phyloP scores from a whole-genome alignment of 1,139 yeast genomes.

The Pneumocystis canis region DNA sequence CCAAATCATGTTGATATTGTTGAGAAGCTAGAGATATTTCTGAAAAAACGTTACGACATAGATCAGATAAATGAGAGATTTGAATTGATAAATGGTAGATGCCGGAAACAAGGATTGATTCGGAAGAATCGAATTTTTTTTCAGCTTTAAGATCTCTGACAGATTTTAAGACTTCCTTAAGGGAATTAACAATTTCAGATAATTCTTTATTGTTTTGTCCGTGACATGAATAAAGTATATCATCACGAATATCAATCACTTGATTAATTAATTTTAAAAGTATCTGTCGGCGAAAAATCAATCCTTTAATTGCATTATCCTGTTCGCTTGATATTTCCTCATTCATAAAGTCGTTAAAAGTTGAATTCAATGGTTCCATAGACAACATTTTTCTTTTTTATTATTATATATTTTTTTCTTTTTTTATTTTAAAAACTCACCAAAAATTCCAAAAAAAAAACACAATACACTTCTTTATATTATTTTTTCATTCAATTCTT shows the following conservation, averaged over 20 bases:
- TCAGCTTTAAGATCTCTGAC: neutral
- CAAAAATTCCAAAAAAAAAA: neutral
- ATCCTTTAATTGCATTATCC: neutral
- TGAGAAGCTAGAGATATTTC: neutral
- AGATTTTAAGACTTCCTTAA: neutral
- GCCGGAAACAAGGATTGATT: neutral
- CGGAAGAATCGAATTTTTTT: neutral
- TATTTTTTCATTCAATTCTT: neutral
- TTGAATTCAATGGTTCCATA: neutral
- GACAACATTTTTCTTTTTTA: neutral
- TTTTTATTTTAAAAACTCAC: neutral
- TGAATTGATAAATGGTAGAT: neutral
- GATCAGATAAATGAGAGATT: neutral
- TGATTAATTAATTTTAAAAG: slow-evolving; percentile 7
- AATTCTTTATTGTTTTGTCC: neutral
- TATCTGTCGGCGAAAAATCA: slow-evolving; percentile 9
- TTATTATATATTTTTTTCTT: neutral
- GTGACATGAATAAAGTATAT: neutral
- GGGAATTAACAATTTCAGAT: neutral
- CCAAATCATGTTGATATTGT: neutral
- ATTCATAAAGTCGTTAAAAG: neutral
- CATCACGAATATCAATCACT: slow-evolving; percentile 1
- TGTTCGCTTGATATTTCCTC: neutral
- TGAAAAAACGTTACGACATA: neutral
- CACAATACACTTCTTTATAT: neutral